Evolutionary conservation across 306 rosid species (phyloP).

Genomic region (Erythrophleum fordii): DNA sequence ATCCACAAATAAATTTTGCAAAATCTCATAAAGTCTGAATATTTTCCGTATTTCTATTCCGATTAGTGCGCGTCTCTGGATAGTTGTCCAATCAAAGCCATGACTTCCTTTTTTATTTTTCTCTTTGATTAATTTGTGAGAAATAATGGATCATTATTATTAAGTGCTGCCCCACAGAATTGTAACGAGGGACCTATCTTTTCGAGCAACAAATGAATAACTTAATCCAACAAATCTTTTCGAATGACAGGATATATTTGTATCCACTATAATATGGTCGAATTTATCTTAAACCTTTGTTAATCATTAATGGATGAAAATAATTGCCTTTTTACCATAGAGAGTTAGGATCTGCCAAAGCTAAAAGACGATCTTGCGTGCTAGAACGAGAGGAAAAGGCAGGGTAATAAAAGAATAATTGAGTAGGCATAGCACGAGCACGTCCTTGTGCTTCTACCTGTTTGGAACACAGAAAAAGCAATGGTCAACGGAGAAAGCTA

Average conservation of each 20-base stretch:
- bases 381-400: background rate
- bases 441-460: constrained; percentile 1
- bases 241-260: constrained; percentile 39
- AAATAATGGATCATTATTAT: background rate
- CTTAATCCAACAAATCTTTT: constrained; percentile 50
- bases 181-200: constrained; percentile 27
- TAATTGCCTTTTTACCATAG: background rate
- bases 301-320: background rate
- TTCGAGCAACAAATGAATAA: constrained; percentile 20
- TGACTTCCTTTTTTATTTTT: background rate
- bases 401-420: background rate
- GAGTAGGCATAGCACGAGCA: background rate
- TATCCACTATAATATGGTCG: constrained; percentile 11
- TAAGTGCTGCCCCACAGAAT: constrained; percentile 25
- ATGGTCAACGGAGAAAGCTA: background rate
- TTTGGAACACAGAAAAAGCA: background rate
- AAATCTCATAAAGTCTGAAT: too few species aligned
- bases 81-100: background rate
- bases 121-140: background rate
- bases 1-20: too few species aligned
- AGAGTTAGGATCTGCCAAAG: constrained; percentile 20
- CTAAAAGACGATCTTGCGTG: background rate
- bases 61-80: background rate
- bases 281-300: background rate
- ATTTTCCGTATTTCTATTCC: background rate